These are phyloP conservation scores for Erythrobasidium yunnanense DNA, from an alignment of 768 basidiomycete species.

Conservation along the genomic window DNA sequence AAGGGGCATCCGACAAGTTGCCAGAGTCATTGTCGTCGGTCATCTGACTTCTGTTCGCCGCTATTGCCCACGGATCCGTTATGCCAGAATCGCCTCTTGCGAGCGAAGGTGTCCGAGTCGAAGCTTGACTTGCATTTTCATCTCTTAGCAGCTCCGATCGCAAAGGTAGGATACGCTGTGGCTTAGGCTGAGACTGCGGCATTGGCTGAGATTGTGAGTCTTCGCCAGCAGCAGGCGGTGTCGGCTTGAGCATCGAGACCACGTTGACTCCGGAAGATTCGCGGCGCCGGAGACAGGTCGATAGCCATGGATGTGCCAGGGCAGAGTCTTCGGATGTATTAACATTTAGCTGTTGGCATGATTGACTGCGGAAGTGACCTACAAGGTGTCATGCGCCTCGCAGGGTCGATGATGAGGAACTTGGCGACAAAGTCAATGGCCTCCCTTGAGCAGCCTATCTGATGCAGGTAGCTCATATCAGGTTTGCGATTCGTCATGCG, in stretches of 20 bases:
- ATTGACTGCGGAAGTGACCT: neutral
- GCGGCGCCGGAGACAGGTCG: neutral
- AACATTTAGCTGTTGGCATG: neutral
- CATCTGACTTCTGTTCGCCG: no score
- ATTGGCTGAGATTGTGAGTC: neutral
- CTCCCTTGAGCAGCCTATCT: conserved; percentile 45
- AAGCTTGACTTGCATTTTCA: no score
- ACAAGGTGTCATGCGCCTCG: conserved; percentile 56
- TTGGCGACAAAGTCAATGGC: conserved; percentile 57
- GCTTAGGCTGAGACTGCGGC: neutral
- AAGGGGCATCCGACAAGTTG: neutral
- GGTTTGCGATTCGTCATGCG: conserved; percentile 54
- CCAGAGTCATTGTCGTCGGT: neutral
- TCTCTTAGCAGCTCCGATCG: neutral
- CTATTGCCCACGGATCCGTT: neutral
- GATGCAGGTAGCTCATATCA: conserved; percentile 52
- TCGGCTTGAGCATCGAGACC: neutral
- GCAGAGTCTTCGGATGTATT: conserved; percentile 45
- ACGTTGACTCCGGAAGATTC: neutral
- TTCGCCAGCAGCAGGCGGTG: neutral
- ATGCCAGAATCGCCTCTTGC: neutral
- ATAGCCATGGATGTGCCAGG: conserved; percentile 67
- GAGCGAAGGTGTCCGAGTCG: neutral
- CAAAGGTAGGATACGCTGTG: neutral
- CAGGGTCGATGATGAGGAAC: conserved; percentile 59